Percentiles rank a stretch among this genome's conserved stretches.
Evolutionary conservation across 345 rosid species (phyloP).

Genomic region (Eucalyptus decipiens): DNA sequence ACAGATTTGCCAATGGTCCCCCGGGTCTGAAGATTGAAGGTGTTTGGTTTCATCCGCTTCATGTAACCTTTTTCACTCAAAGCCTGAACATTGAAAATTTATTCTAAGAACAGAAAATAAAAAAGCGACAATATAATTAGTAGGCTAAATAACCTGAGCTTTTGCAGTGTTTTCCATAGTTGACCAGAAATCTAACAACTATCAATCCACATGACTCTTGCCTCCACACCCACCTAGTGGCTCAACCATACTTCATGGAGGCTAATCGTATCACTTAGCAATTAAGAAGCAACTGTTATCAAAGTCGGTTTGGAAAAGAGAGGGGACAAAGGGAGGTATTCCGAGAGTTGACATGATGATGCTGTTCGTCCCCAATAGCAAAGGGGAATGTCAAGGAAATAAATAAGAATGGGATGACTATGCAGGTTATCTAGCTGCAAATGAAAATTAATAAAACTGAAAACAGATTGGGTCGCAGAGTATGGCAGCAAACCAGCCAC

Average conservation of each 20-base stretch:
- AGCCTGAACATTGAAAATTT: conserved; percentile 34
- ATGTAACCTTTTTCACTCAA: conserved; percentile 93
- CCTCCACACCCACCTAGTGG: neutral
- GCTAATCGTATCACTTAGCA: neutral
- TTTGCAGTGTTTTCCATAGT: neutral
- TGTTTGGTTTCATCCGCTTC: conserved; percentile 84
- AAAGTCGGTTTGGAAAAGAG: neutral
- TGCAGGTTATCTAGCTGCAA: neutral
- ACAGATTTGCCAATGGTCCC: conserved; percentile 97
- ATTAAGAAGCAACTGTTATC: neutral
- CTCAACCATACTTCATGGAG: neutral
- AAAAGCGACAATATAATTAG: neutral
- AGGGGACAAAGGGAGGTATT: neutral
- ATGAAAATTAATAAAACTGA: neutral
- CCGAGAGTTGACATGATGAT: neutral
- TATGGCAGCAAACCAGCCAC: neutral
- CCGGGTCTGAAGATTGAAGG: conserved; percentile 89
- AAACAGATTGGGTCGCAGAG: neutral
- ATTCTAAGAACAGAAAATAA: neutral
- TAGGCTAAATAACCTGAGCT: neutral
- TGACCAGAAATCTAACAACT: neutral
- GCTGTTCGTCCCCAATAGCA: neutral
- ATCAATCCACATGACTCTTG: neutral
- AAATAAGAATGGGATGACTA: neutral
- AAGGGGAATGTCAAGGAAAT: neutral